These are phyloP conservation scores for Candida glucosophila DNA, from an alignment of 1,139 yeast species.

Conservation along the genomic window DNA sequence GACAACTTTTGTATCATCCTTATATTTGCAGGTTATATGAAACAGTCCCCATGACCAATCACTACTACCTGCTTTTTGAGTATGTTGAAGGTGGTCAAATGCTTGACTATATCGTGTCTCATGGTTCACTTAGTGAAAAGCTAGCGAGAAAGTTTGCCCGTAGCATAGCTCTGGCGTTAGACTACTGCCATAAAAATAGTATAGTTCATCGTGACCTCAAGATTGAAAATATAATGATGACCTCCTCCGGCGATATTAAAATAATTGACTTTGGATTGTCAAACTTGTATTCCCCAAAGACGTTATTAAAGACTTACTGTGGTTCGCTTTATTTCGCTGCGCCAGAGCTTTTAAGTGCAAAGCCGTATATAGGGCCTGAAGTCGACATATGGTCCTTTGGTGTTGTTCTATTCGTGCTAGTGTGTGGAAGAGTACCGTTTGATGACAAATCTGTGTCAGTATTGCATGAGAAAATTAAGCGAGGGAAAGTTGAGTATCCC, in stretches of 20 bases:
- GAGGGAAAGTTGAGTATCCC: slow-evolving; percentile 91
- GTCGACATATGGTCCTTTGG: slow-evolving; percentile 99
- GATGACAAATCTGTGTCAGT: slow-evolving; percentile 93
- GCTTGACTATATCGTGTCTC: slow-evolving; percentile 94
- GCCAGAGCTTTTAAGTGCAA: slow-evolving; percentile 88
- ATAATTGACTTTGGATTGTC: slow-evolving; percentile 95
- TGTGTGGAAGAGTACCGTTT: slow-evolving; percentile 96
- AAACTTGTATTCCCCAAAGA: slow-evolving; percentile 67
- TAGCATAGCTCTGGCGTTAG: slow-evolving; percentile 92
- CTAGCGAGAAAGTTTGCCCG: slow-evolving; percentile 94
- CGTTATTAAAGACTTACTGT: slow-evolving; percentile 84
- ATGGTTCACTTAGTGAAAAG: slow-evolving; percentile 88
- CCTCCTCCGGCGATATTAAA: slow-evolving; percentile 87
- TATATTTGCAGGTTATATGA: slow-evolving; percentile 88
- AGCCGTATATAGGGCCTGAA: slow-evolving; percentile 92
- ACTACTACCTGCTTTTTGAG: slow-evolving; percentile 94
- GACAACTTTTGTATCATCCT: slow-evolving; percentile 84
- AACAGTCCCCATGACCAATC: slow-evolving; percentile 94
- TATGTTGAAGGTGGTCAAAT: slow-evolving; percentile 97
- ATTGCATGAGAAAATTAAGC: slow-evolving; percentile 87
- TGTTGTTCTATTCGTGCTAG: slow-evolving; percentile 86
- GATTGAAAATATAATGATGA: slow-evolving; percentile 93
- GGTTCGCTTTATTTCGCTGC: slow-evolving; percentile 98
- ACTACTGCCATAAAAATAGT: slow-evolving; percentile 86
- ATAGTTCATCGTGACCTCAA: slow-evolving; percentile 95